A percentile compares a stretch with the other conserved stretches of the same genome.
Evolutionary conservation across 345 rosid species (phyloP).

Genomic region (Melastoma malabathricum): DNA sequence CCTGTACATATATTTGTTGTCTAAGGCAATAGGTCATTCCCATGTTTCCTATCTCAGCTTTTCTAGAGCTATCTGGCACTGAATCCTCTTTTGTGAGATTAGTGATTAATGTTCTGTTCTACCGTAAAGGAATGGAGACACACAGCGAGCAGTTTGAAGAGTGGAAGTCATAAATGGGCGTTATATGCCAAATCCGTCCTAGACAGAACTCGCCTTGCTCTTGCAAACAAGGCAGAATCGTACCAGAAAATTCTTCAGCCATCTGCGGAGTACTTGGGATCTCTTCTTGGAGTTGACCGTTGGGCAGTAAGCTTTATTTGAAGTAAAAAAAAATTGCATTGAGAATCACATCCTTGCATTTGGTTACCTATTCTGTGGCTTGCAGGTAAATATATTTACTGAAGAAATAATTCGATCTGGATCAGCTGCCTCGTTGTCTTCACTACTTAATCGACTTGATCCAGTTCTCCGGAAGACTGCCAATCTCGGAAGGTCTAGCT

Average conservation of each 20-base stretch:
- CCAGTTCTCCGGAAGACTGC: constrained; percentile 93
- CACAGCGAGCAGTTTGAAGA: constrained; percentile 51
- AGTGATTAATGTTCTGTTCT: constrained; percentile 5
- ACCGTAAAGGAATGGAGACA: constrained; percentile 69
- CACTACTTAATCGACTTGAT: constrained; percentile 80
- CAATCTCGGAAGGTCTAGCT: constrained; percentile 79
- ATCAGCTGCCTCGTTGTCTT: constrained; percentile 84
- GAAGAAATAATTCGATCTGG: constrained; percentile 98
- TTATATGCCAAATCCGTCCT: constrained; percentile 87
- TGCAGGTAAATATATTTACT: constrained; percentile 77
- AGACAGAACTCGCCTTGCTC: constrained; percentile 88
- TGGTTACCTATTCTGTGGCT: constrained; percentile 5
- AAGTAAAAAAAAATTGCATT: background rate
- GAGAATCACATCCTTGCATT: background rate
- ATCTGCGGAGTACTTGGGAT: constrained; percentile 91
- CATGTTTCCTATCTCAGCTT: too few species aligned
- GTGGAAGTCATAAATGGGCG: constrained; percentile 60
- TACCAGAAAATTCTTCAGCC: constrained; percentile 82
- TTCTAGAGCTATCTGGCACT: too few species aligned
- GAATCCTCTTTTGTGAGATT: background rate
- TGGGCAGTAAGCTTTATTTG: constrained; percentile 64
- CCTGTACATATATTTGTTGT: too few species aligned
- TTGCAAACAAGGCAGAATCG: constrained; percentile 79
- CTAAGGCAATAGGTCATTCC: too few species aligned
- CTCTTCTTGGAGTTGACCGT: constrained; percentile 65